phyloP scores from a whole-genome alignment of 2,329 filamentous ascomycete genomes.

The Juglanconis sp. region DNA sequence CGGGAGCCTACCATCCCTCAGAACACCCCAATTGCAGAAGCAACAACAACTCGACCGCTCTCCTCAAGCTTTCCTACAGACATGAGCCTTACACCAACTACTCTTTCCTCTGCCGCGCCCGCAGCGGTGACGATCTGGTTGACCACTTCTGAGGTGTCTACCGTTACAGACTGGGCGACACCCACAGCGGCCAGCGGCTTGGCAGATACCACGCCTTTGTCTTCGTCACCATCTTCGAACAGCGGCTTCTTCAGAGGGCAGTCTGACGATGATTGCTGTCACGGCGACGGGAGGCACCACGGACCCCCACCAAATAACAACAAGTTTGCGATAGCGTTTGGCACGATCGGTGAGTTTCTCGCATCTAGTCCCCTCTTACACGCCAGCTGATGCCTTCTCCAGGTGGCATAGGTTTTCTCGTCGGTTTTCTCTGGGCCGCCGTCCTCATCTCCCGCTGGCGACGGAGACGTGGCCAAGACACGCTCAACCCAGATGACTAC shows the following conservation, averaged over 20 bases:
- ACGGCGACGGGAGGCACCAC: background rate
- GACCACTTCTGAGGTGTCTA: background rate
- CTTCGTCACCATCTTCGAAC: background rate
- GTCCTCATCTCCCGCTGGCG: constrained; percentile 11
- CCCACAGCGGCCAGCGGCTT: background rate
- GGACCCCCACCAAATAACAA: background rate
- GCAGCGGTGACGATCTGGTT: background rate
- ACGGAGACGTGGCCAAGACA: background rate
- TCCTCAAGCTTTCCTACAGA: background rate
- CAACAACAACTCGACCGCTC: background rate
- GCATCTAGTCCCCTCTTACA: rapidly evolving
- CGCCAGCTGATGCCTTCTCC: background rate
- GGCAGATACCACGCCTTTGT: background rate
- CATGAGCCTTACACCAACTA: background rate
- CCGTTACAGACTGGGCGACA: background rate
- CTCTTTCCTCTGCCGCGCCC: background rate
- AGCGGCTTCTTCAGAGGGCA: background rate
- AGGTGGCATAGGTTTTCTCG: constrained; percentile 13
- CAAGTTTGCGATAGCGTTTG: constrained; percentile 16
- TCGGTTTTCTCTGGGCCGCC: constrained; percentile 8
- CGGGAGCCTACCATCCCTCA: no score
- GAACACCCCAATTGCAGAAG: background rate
- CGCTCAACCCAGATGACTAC: background rate
- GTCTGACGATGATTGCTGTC: background rate
- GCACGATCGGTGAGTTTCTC: constrained; percentile 5